A percentile compares a stretch with the other conserved stretches of the same genome.
phyloP scores from a whole-genome alignment of 177 flowering plant genomes.

The Tripterygium wilfordii region DNA sequence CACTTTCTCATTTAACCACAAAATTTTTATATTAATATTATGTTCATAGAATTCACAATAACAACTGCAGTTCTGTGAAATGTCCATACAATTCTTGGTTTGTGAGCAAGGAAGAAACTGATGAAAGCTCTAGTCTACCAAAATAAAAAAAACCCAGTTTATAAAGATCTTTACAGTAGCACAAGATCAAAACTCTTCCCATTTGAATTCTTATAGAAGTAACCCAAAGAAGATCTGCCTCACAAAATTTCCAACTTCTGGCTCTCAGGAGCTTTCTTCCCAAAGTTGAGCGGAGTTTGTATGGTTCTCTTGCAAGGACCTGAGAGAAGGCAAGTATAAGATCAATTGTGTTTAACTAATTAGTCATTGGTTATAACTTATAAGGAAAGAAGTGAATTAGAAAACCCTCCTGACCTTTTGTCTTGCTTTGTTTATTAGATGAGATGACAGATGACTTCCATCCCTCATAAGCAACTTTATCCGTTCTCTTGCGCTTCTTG shows the following conservation, averaged over 20 bases:
- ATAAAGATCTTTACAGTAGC: too few relatives aligned
- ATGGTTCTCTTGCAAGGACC: slow-evolving; percentile 31
- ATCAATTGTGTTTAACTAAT: not conserved
- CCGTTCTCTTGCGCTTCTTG: slow-evolving; percentile 54
- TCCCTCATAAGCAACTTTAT: slow-evolving; percentile 49
- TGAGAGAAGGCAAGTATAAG: slow-evolving; percentile 1
- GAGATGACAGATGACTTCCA: slow-evolving; percentile 75
- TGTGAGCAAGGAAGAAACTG: too few relatives aligned
- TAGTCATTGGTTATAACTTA: not conserved
- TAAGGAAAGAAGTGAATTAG: not conserved
- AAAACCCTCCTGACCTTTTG: slow-evolving; percentile 30
- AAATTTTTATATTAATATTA: too few relatives aligned
- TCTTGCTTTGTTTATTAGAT: slow-evolving; percentile 43
- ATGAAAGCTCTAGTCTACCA: too few relatives aligned
- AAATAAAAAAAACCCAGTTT: too few relatives aligned
- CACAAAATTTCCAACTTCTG: slow-evolving; percentile 28
- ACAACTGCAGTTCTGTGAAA: too few relatives aligned
- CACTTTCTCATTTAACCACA: too few relatives aligned
- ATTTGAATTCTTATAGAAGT: too few relatives aligned
- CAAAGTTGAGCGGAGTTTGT: slow-evolving; percentile 48
- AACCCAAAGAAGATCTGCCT: too few relatives aligned
- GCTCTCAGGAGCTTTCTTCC: slow-evolving; percentile 27
- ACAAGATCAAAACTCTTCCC: too few relatives aligned
- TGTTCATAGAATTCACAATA: too few relatives aligned
- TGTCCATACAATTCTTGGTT: too few relatives aligned